phyloP scores from a whole-genome alignment of 2,329 filamentous ascomycete genomes.

The Fusarium begoniae region DNA sequence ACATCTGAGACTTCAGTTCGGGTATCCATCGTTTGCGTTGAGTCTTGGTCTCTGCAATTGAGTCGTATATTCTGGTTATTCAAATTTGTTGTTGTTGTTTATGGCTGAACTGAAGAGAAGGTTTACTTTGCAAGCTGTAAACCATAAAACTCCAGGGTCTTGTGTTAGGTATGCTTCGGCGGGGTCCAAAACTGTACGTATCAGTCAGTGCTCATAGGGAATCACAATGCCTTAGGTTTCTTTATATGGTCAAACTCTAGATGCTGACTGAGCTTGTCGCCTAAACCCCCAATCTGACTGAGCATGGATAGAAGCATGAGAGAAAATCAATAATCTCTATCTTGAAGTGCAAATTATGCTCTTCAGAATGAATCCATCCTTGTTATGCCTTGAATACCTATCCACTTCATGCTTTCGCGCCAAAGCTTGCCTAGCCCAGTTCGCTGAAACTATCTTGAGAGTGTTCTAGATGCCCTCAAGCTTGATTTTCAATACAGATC shows the following conservation, averaged over 20 bases:
- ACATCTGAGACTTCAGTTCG: slow-evolving; percentile 39
- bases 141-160: slow-evolving; percentile 18
- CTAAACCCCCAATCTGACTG: not conserved
- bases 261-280: not conserved
- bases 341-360: not conserved
- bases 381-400: not conserved
- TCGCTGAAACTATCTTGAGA: not conserved
- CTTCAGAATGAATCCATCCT: not conserved
- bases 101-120: slow-evolving; percentile 5
- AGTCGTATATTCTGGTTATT: not conserved
- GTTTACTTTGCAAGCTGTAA: not conserved
- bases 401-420: not conserved
- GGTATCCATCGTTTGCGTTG: slow-evolving; percentile 36
- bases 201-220: not conserved
- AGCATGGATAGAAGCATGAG: not conserved
- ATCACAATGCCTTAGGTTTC: not conserved
- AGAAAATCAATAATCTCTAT: not conserved
- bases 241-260: not conserved
- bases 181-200: slow-evolving; percentile 24
- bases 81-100: not conserved
- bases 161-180: slow-evolving; percentile 1
- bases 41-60: not conserved
- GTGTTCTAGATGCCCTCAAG: not conserved
- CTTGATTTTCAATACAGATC: not conserved
- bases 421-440: not conserved